These are phyloP conservation scores for Agaricus sinodeliciosus DNA, from an alignment of 768 basidiomycete species.

Conservation along the genomic window DNA sequence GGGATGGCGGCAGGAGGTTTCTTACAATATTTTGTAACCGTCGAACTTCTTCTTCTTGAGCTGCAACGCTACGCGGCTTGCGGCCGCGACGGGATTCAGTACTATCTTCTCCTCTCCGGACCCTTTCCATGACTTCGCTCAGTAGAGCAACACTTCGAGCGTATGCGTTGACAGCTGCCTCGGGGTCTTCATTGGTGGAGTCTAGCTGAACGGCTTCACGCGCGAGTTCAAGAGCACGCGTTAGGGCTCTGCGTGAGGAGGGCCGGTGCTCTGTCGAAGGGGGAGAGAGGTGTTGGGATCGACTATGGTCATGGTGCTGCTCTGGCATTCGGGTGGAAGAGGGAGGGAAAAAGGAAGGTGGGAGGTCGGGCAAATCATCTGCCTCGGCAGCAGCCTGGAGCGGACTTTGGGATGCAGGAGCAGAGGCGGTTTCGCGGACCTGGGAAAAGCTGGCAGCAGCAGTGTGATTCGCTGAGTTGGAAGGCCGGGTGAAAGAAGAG, in stretches of 20 bases:
- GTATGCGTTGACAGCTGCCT: slow-evolving; percentile 86
- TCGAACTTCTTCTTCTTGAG: slow-evolving; percentile 86
- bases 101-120: slow-evolving; percentile 78
- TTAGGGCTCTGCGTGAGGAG: slow-evolving; percentile 82
- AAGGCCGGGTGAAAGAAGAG: slow-evolving; percentile 29
- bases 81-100: slow-evolving; percentile 55
- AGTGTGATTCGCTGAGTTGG: slow-evolving; percentile 42
- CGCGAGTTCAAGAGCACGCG: slow-evolving; percentile 79
- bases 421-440: slow-evolving; percentile 30
- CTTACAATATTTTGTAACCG: slow-evolving; percentile 84
- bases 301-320: slow-evolving; percentile 17
- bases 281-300: slow-evolving; percentile 19
- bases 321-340: slow-evolving; percentile 23
- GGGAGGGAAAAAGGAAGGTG: slow-evolving; percentile 43
- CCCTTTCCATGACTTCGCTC: slow-evolving; percentile 90
- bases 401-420: slow-evolving; percentile 15
- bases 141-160: slow-evolving; percentile 80
- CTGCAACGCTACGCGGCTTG: slow-evolving; percentile 74
- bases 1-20: slow-evolving; percentile 5
- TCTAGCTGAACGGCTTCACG: slow-evolving; percentile 88
- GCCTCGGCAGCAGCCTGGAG: slow-evolving; percentile 29
- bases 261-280: slow-evolving; percentile 37
- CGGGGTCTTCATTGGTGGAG: slow-evolving; percentile 80
- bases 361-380: slow-evolving; percentile 52
- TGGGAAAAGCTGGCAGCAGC: slow-evolving; percentile 60